Evolutionary conservation across 2,329 filamentous ascomycete species (phyloP).

Genomic region (Fusarium mexicanum): DNA sequence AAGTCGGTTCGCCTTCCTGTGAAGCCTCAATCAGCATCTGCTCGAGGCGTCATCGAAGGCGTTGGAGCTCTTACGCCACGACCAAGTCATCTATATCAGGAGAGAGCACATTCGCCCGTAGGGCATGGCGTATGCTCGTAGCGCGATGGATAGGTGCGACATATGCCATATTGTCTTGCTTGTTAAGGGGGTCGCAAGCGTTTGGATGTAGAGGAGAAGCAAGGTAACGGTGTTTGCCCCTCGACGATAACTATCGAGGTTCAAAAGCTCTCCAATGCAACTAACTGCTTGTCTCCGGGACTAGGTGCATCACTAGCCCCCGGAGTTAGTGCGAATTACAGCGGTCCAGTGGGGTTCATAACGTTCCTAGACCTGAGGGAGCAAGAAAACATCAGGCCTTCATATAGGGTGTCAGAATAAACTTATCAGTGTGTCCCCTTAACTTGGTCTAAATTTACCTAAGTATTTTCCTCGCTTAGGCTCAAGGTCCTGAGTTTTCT

Average conservation of each 20-base stretch:
- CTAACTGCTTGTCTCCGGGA: slow-evolving; percentile 20
- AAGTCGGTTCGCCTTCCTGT: slow-evolving; percentile 83
- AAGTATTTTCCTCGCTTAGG: too few relatives aligned
- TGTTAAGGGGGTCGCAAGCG: not conserved
- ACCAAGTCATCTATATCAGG: slow-evolving; percentile 83
- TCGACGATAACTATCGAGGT: slow-evolving; percentile 38
- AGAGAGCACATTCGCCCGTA: slow-evolving; percentile 80
- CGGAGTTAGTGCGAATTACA: slow-evolving; percentile 43
- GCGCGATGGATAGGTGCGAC: slow-evolving; percentile 92
- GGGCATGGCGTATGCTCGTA: slow-evolving; percentile 88
- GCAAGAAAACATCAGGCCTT: too few relatives aligned
- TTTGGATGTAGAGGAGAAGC: not conserved
- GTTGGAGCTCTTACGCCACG: slow-evolving; percentile 73
- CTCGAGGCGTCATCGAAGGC: slow-evolving; percentile 21
- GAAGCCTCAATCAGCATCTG: slow-evolving; percentile 43
- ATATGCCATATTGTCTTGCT: slow-evolving; percentile 77
- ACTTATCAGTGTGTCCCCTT: too few relatives aligned
- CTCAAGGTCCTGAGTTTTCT: too few relatives aligned
- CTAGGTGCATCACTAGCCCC: slow-evolving; percentile 37
- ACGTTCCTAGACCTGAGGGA: not conserved
- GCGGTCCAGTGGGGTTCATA: slow-evolving; percentile 35
- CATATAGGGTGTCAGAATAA: too few relatives aligned
- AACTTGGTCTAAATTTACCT: too few relatives aligned
- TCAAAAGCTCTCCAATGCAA: slow-evolving; percentile 40
- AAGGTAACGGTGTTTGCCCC: slow-evolving; percentile 23